These are phyloP conservation scores for Carex littledalei DNA, from an alignment of 176 grass and related monocot species.

Conservation along the genomic window DNA sequence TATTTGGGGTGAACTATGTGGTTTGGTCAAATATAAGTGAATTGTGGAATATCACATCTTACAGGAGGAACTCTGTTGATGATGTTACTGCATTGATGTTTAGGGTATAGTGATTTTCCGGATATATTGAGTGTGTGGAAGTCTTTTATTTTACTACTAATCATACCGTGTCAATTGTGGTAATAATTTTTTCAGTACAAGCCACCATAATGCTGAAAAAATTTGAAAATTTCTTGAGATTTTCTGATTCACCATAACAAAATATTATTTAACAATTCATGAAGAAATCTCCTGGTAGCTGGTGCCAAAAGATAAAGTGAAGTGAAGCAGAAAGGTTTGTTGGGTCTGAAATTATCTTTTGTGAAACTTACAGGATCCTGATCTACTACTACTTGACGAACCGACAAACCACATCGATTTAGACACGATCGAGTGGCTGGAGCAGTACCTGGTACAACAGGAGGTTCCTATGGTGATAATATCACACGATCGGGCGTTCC, in stretches of 20 bases:
- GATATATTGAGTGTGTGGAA: too few relatives aligned
- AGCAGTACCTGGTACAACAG: slow-evolving; percentile 72
- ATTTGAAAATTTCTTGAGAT: too few relatives aligned
- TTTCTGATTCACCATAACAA: background rate
- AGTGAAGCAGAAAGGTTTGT: background rate
- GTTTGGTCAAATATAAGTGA: too few relatives aligned
- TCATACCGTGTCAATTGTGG: too few relatives aligned
- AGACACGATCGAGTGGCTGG: slow-evolving; percentile 94
- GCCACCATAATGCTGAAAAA: too few relatives aligned
- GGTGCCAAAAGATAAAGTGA: background rate
- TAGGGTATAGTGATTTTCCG: too few relatives aligned
- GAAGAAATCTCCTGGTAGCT: background rate
- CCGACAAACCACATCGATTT: slow-evolving; percentile 96
- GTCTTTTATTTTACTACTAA: too few relatives aligned
- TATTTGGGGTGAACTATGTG: too few relatives aligned
- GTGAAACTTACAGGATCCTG: slow-evolving; percentile 76
- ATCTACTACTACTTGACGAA: slow-evolving; percentile 89
- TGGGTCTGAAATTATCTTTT: background rate
- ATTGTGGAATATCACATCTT: too few relatives aligned
- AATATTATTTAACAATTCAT: background rate
- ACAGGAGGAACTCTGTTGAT: too few relatives aligned
- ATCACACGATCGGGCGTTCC: slow-evolving; percentile 93
- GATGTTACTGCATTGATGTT: too few relatives aligned
- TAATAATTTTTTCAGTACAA: too few relatives aligned
- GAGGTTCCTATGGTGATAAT: slow-evolving; percentile 98